Evolutionary conservation across 176 grass and related monocot genomes (phyloP).

Genomic region (Hordeum marinum): DNA sequence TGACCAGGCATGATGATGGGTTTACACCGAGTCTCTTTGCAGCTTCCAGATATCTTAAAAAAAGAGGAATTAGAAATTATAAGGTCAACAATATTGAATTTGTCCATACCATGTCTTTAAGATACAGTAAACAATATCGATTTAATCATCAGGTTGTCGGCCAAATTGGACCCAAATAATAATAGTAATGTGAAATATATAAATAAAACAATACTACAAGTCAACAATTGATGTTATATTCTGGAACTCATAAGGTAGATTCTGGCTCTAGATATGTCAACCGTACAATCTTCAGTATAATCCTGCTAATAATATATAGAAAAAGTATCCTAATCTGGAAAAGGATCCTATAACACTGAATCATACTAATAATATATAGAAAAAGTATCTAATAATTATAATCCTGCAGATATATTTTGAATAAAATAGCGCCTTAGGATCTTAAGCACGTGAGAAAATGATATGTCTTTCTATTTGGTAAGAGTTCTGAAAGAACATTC

Average conservation of each 20-base stretch:
- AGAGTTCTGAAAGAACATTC: not conserved
- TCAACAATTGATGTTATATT: no score
- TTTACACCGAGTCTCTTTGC: constrained; percentile 63
- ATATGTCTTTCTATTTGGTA: not conserved
- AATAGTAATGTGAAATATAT: no score
- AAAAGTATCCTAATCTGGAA: not conserved
- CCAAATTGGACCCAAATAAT: not conserved
- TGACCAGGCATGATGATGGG: constrained; percentile 59
- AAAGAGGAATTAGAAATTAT: not conserved
- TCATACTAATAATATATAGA: not conserved
- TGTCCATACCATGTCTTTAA: no score
- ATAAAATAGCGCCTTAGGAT: not conserved
- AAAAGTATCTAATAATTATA: not conserved
- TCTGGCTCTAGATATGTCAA: no score
- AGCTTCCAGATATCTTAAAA: constrained; percentile 69
- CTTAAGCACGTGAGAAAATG: not conserved
- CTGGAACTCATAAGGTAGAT: no score
- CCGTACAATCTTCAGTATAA: not conserved
- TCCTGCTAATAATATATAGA: not conserved
- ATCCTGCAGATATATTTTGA: not conserved
- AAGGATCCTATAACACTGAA: not conserved
- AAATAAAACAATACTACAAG: no score
- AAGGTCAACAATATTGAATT: not conserved
- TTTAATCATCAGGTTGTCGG: no score
- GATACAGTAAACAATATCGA: no score